Percentiles rank a stretch among this genome's conserved stretches.
phyloP scores from a whole-genome alignment of 2,329 filamentous ascomycete genomes.

The Sporothrix pallida region DNA sequence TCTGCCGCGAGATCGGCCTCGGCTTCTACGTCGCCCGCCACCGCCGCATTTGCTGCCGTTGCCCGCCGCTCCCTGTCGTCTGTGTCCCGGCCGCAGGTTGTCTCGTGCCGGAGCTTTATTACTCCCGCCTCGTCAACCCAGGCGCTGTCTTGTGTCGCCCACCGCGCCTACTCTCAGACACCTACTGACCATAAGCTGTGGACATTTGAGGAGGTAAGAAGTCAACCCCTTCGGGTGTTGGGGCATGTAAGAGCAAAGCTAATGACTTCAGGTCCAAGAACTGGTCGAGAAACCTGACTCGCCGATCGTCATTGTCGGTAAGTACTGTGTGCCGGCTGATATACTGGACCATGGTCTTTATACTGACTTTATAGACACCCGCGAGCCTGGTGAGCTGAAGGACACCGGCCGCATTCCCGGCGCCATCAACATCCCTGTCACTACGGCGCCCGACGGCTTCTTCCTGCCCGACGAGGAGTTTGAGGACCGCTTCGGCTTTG shows the following conservation, averaged over 20 bases:
- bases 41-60: not conserved
- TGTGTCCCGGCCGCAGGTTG: not conserved
- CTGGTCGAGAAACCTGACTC: slow-evolving; percentile 43
- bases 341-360: not conserved
- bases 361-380: slow-evolving; percentile 60
- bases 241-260: not conserved
- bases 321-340: slow-evolving; percentile 31
- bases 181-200: slow-evolving; percentile 50
- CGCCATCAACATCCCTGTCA: slow-evolving; percentile 82
- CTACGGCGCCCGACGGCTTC: slow-evolving; percentile 76
- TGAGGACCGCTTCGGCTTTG: slow-evolving; percentile 78
- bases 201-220: slow-evolving; percentile 53
- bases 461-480: slow-evolving; percentile 80
- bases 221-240: not conserved
- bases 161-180: slow-evolving; percentile 42
- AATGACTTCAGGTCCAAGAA: slow-evolving; percentile 48
- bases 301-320: slow-evolving; percentile 56
- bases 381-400: slow-evolving; percentile 71
- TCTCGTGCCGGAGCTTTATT: not conserved
- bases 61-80: not conserved
- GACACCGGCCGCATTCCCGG: slow-evolving; percentile 75
- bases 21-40: not conserved
- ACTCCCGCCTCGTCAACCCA: not conserved
- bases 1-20: slow-evolving; percentile 13
- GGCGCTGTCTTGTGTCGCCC: not conserved